Evolutionary conservation across 2,329 filamentous ascomycete genomes (phyloP), one percentile per base, ranked within the genome.

Genomic region (Periconia digitata): DNA sequence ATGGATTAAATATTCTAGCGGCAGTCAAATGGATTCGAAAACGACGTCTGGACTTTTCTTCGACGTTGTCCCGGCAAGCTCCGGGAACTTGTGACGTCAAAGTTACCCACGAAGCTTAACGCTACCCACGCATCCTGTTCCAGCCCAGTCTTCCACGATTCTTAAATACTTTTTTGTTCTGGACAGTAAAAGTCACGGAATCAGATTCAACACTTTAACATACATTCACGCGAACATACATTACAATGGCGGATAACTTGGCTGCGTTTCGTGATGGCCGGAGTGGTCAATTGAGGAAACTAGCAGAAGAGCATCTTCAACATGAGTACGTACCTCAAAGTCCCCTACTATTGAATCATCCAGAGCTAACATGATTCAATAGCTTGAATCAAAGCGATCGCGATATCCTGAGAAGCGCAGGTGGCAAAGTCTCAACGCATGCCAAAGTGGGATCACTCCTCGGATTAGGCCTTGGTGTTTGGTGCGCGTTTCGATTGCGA

Each of bases 361-460:
- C 12, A 4, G 27, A 3, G 24, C 54, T 59, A 38, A 63, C 15
- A 17, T 40, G 17, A 4, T 12, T 24, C 0, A 1, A 13, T 18
- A 70, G 67, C 57, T 74, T 85, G 32, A 73, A 72, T n/a, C 70
- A 79, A 41, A 74, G 76, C 21, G 85, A 88, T 62, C 83, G 84
- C 43, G 78, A 83, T 29, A 74, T 75, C 0, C 73, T 88, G 16
- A 72, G 76, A 37, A 74, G 68, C 16, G 85, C 85, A 5, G 82
- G 82, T 6, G 66, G 63, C 6, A 82, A 79, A 47, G 76, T 87
- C 22, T 75, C 76, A 8, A 74, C 72, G 1, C 79, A 83, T 58
- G 77, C 84, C 1, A 74, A 76, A 3, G 58, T 86, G 48, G 85
- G 85, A 27, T 84, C 84, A 1, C 62, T 82, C 6, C 52, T 84